A percentile compares a stretch with the other conserved stretches of the same genome.
Evolutionary conservation across 164 flowering plant genomes (phyloP).

Genomic region (Nelumbo lutea): DNA sequence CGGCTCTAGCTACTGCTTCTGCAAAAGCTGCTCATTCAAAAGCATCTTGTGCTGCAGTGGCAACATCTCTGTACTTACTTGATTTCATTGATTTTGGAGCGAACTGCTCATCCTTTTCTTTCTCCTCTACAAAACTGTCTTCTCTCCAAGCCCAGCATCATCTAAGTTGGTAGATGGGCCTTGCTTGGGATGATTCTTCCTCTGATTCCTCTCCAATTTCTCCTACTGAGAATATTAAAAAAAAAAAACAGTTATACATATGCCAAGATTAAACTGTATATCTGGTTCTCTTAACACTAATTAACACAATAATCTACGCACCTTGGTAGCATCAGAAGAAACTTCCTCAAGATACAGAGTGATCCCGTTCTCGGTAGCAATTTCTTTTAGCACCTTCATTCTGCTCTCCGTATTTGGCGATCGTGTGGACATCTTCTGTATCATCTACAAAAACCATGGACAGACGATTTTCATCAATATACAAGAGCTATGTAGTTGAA

Average conservation of each 20-base stretch:
- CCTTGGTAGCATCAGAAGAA: conserved; percentile 28
- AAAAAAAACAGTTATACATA: background rate
- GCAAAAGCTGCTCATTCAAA: conserved; percentile 79
- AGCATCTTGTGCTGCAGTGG: conserved; percentile 86
- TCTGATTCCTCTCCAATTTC: conserved; percentile 12
- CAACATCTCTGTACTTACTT: conserved; percentile 58
- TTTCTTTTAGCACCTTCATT: conserved; percentile 56
- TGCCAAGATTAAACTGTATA: background rate
- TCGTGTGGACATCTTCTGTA: conserved; percentile 75
- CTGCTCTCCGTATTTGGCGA: conserved; percentile 58
- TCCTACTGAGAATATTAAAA: conserved; percentile 20
- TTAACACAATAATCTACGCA: conserved; percentile 10
- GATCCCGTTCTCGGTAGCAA: conserved; percentile 57
- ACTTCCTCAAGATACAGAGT: conserved; percentile 44
- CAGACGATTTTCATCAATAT: background rate
- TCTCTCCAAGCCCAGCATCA: background rate
- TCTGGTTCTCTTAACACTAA: no score
- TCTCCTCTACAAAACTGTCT: conserved; percentile 12
- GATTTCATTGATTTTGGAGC: conserved; percentile 28
- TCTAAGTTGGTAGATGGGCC: conserved; percentile 10
- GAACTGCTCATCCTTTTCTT: conserved; percentile 20
- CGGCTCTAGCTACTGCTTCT: conserved; percentile 81
- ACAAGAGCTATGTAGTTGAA: background rate
- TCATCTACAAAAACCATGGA: conserved; percentile 38
- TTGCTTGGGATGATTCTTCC: conserved; percentile 16